These are phyloP conservation scores for Wickerhamiella vanderwaltii DNA, from an alignment of 805 yeast species.

Conservation along the genomic window DNA sequence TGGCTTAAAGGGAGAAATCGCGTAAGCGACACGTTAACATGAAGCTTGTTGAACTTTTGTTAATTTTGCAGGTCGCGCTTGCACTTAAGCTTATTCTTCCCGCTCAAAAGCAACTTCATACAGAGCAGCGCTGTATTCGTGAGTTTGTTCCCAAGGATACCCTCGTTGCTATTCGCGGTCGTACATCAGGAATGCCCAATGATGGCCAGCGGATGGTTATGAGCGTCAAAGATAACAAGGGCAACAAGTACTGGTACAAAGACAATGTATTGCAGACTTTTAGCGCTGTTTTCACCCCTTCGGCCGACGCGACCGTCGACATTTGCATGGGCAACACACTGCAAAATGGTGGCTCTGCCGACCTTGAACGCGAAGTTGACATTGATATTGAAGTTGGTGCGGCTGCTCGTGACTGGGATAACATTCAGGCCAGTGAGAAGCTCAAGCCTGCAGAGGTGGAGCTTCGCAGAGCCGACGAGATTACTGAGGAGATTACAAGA, in stretches of 20 bases:
- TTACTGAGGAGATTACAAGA: conserved; percentile 65
- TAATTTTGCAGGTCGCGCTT: conserved; percentile 13
- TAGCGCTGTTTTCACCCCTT: conserved; percentile 75
- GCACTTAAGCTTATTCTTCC: conserved; percentile 27
- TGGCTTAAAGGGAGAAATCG: no score
- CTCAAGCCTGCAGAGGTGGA: conserved; percentile 88
- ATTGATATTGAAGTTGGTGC: conserved; percentile 92
- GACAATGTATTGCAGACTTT: conserved; percentile 61
- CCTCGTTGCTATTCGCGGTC: conserved; percentile 72
- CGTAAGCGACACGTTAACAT: conserved; percentile 9
- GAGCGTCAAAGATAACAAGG: conserved; percentile 53
- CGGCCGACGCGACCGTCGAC: conserved; percentile 73
- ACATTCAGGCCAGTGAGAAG: conserved; percentile 82
- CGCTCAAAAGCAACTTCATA: conserved; percentile 22
- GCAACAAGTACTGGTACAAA: conserved; percentile 73
- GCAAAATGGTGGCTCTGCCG: conserved; percentile 30
- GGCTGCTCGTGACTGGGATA: conserved; percentile 96
- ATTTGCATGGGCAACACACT: conserved; percentile 71
- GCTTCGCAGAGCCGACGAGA: conserved; percentile 72
- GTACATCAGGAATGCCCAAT: conserved; percentile 59
- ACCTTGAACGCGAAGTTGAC: conserved; percentile 59
- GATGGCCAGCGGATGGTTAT: conserved; percentile 79
- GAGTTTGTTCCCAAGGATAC: conserved; percentile 80
- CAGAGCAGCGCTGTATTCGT: conserved; percentile 67
- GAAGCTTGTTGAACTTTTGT: conserved; percentile 14